Conservation (phyloP, 2,329 filamentous ascomycete genomes). For the Trichophyton verrucosum region DNA sequence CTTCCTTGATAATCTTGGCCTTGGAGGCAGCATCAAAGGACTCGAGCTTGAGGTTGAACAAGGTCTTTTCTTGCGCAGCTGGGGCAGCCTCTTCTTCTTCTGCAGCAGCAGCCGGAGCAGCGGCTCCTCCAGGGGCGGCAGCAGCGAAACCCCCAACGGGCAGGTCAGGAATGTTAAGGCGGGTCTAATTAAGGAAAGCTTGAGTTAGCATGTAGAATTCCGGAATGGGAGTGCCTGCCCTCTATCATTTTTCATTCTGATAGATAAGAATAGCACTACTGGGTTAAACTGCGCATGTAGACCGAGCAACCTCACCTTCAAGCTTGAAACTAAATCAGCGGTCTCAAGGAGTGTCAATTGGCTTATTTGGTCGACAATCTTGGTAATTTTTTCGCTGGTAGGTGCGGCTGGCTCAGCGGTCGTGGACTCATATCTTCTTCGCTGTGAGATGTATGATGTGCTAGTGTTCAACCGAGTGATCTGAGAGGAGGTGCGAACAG, state of each 20-base stretch:
- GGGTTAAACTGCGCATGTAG: neutral
- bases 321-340: constrained; percentile 79
- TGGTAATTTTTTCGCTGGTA: constrained; percentile 77
- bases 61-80: constrained; percentile 80
- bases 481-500: constrained; percentile 23
- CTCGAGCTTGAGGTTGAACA: constrained; percentile 92
- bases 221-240: neutral
- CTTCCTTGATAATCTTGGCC: constrained; percentile 99
- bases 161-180: constrained; percentile 95
- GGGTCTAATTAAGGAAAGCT: constrained; percentile 47
- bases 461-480: constrained; percentile 1
- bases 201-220: neutral
- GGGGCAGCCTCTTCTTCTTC: constrained; percentile 82
- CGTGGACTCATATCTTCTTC: constrained; percentile 76
- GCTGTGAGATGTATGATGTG: constrained; percentile 9
- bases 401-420: constrained; percentile 45
- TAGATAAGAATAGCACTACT: neutral
- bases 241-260: neutral
- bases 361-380: constrained; percentile 97
- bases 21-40: constrained; percentile 80
- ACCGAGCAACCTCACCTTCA: constrained; percentile 58
- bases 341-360: constrained; percentile 96
- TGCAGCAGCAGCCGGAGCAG: constrained; percentile 45
- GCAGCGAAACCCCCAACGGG: constrained; percentile 82
- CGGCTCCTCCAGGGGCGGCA: constrained; percentile 44